These are phyloP conservation scores for Botryosphaeria dothidea DNA, from an alignment of 2,329 filamentous ascomycete genomes.

Conservation along the genomic window DNA sequence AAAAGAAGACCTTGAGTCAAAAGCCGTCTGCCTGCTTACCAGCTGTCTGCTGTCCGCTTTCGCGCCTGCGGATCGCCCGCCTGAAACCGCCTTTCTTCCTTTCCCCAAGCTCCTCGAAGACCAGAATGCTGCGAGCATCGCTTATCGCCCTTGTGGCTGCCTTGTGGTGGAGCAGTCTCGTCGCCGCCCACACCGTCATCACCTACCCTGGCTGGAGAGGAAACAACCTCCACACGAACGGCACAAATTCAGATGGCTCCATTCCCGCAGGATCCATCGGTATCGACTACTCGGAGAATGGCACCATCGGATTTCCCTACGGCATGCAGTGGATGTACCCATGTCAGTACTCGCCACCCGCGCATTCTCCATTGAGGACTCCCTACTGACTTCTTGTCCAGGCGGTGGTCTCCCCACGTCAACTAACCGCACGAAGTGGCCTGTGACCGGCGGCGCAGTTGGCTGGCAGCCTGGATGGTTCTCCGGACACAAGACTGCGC, in stretches of 20 bases:
- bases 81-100: not conserved
- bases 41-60: conserved; percentile 1
- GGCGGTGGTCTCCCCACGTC: conserved; percentile 81
- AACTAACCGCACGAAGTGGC: conserved; percentile 89
- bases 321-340: conserved; percentile 97
- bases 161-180: conserved; percentile 41
- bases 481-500: conserved; percentile 77
- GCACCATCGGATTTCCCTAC: conserved; percentile 65
- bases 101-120: not conserved
- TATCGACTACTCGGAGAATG: conserved; percentile 39
- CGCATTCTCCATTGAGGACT: not conserved
- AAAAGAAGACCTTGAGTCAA: conserved; percentile 3
- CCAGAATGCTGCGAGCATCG: conserved; percentile 5
- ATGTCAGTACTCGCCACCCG: conserved; percentile 61
- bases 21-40: not conserved
- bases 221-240: conserved; percentile 79
- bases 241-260: conserved; percentile 49
- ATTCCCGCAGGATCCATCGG: conserved; percentile 47
- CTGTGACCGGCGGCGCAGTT: conserved; percentile 80
- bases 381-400: conserved; percentile 40
- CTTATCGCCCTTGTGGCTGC: conserved; percentile 7
- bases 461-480: conserved; percentile 96
- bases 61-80: conserved; percentile 1
- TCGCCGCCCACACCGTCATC: conserved; percentile 75
- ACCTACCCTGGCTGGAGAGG: conserved; percentile 86